Evolutionary conservation across 306 rosid genomes (phyloP), one percentile per base, ranked within the genome.

Genomic region (Oxytropis ochrocephala): DNA sequence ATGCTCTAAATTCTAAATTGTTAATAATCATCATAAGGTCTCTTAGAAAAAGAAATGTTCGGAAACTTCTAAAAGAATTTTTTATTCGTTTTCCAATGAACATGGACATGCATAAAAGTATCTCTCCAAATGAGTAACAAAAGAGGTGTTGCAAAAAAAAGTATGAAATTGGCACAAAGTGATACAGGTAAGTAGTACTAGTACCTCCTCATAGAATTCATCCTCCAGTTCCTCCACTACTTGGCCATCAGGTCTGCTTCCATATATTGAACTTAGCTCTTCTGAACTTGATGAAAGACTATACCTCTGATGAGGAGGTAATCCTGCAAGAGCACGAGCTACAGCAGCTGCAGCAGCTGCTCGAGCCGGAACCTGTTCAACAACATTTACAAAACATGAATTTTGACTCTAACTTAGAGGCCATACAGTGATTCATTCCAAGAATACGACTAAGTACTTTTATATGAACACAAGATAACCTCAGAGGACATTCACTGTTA

Each of bases 331-430:
- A 67, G 95, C 99, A 77, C 96, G 97, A 18, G 99, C 99, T 46
- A 91, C 97, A 32, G 89, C 99, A 49, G 97, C 99, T 5, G 99
- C 97, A 17, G 99, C 96, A 14, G 90, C 95, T 59, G 92, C 99
- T 65, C 91, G 91, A 14, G 97, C 88, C 0, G 97, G 97, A 84
- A 95, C 99, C 99, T 95, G 87, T 42, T 78, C 70, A 59, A 67
- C 54, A 56, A 64, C 42, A 73, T 64, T 61, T 63, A 72, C 33
- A 70, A 73, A 83, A 79, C 69, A 74, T 75, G 59, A 70, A 61
- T 19, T 36, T 13, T 36, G 60, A 50, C 69, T 53, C 73, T 14
- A 58, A 51, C 67, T 56, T 73, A 36, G 16, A 49, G 46, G 55
- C 38, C 54, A 64, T 36, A 64, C 30, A 61, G 64, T 54, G 46